Percentiles rank a stretch among this genome's conserved stretches.
Evolutionary conservation across 1,284 basidiomycete genomes (phyloP).

Genomic region (Moniliella sp.): DNA sequence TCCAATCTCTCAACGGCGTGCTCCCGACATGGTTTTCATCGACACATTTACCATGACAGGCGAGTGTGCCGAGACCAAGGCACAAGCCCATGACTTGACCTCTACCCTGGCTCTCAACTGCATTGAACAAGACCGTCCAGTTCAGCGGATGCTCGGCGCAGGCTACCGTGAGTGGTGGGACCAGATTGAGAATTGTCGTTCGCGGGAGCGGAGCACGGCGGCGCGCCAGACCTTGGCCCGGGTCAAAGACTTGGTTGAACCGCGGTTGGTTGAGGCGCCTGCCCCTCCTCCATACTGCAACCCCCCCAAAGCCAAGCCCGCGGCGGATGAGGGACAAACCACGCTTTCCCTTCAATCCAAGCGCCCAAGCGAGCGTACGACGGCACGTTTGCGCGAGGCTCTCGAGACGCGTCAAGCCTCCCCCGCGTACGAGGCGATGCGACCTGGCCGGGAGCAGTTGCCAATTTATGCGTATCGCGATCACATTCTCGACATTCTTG

Average conservation of each 20-base stretch:
- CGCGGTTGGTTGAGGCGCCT: no score
- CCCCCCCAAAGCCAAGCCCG: no score
- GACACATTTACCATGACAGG: conserved; percentile 65
- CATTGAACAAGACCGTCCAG: conserved; percentile 24
- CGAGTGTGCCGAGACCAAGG: conserved; percentile 53
- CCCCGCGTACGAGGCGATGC: conserved; percentile 61
- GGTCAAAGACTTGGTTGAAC: no score
- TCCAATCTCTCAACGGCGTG: not conserved
- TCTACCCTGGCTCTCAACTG: conserved; percentile 60
- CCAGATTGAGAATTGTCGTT: conserved; percentile 48
- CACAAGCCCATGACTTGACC: conserved; percentile 74
- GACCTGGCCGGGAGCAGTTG: conserved; percentile 57
- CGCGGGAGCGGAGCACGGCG: no score
- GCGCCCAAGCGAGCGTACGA: no score
- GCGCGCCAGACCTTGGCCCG: no score
- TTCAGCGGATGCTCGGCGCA: conserved; percentile 44
- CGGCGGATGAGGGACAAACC: no score
- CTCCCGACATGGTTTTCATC: conserved; percentile 11
- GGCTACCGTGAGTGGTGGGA: conserved; percentile 78
- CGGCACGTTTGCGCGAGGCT: not conserved
- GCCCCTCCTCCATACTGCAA: no score
- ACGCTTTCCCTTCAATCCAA: no score
- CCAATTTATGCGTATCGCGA: conserved; percentile 75
- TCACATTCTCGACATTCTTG: conserved; percentile 52
- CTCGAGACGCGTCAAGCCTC: conserved; percentile 43